Percentiles rank a stretch among this genome's conserved stretches.
Evolutionary conservation across 2,329 filamentous ascomycete species (phyloP).

Genomic region (Phialophora macrospora): DNA sequence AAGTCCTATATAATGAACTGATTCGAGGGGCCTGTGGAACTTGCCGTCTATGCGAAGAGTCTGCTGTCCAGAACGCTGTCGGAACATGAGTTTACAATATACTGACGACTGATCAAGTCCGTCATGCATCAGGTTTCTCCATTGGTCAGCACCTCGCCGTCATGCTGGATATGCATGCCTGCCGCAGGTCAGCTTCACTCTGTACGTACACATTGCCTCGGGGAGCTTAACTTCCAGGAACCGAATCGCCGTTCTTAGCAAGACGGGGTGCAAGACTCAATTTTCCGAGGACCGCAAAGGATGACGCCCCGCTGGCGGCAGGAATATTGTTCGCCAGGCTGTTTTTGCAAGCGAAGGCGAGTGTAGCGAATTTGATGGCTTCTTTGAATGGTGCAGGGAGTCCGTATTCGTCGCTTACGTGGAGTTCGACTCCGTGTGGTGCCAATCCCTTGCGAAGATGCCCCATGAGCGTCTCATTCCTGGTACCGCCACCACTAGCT

Average conservation of each 20-base stretch:
- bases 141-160: neutral
- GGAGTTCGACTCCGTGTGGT: conserved; percentile 34
- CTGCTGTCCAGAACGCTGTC: too few species aligned
- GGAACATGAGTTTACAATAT: too few species aligned
- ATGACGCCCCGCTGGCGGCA: conserved; percentile 40
- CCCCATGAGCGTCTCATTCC: conserved; percentile 40
- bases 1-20: neutral
- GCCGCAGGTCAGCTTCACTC: conserved; percentile 6
- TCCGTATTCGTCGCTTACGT: conserved; percentile 41
- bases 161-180: conserved; percentile 9
- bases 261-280: conserved; percentile 39
- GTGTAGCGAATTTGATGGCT: conserved; percentile 44
- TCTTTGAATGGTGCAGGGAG: conserved; percentile 44
- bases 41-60: too few species aligned
- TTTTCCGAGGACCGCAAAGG: conserved; percentile 42
- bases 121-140: neutral
- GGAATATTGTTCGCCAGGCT: conserved; percentile 43
- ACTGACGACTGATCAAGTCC: too few species aligned
- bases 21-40: neutral
- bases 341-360: conserved; percentile 41
- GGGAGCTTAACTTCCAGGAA: conserved; percentile 11
- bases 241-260: conserved; percentile 19
- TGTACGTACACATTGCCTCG: neutral
- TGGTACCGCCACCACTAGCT: conserved; percentile 41
- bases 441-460: conserved; percentile 28